These are phyloP conservation scores for Lipomyces mesembrius DNA, from an alignment of 805 yeast genomes.

Conservation along the genomic window DNA sequence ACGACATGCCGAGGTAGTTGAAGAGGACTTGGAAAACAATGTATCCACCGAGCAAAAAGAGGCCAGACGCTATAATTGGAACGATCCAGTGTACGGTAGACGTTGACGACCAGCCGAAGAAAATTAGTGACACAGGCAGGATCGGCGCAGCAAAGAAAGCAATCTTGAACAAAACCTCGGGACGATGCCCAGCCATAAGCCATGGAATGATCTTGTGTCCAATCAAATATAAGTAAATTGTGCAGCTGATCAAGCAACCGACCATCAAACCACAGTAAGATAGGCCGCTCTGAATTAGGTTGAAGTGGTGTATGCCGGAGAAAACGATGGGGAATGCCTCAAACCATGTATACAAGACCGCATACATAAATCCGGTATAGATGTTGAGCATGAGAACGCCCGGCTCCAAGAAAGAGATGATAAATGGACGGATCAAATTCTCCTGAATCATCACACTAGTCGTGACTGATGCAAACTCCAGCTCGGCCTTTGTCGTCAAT, in stretches of 20 bases:
- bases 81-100: constrained; percentile 54
- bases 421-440: constrained; percentile 48
- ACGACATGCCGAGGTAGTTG: constrained; percentile 56
- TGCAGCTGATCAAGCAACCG: constrained; percentile 53
- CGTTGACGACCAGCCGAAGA: constrained; percentile 58
- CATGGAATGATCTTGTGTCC: constrained; percentile 14
- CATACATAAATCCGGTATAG: constrained; percentile 59
- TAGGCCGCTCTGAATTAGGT: constrained; percentile 54
- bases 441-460: constrained; percentile 35
- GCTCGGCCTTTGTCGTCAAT: constrained; percentile 48
- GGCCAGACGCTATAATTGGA: constrained; percentile 52
- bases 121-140: constrained; percentile 53
- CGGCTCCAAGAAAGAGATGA: constrained; percentile 59
- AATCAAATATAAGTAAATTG: constrained; percentile 18
- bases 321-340: constrained; percentile 67
- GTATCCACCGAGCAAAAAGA: constrained; percentile 52
- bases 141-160: constrained; percentile 32
- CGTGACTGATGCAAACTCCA: neutral
- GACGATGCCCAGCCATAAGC: constrained; percentile 29
- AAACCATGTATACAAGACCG: constrained; percentile 59
- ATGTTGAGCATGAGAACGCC: constrained; percentile 58
- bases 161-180: constrained; percentile 25
- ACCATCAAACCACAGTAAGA: constrained; percentile 54
- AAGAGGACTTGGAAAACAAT: constrained; percentile 58
- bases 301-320: constrained; percentile 52